These are phyloP conservation scores for Xylariaceae sp. DNA, from an alignment of 2,329 filamentous ascomycete genomes.

Conservation along the genomic window DNA sequence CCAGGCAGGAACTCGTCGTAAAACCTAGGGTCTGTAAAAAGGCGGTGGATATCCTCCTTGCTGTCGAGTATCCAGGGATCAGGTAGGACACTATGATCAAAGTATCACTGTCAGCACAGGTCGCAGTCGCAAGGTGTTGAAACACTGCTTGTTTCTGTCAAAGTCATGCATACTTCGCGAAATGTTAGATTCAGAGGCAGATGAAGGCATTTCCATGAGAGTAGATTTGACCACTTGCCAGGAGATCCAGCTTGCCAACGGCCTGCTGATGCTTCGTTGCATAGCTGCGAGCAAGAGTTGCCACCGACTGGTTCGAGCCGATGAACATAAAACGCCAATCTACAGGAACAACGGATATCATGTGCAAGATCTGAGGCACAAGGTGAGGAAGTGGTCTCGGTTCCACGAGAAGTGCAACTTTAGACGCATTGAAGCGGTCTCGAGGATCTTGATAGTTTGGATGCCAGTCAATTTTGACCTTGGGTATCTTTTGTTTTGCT, in stretches of 20 bases:
- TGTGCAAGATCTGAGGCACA: constrained; percentile 47
- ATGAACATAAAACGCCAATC: constrained; percentile 54
- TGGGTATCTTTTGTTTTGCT: constrained; percentile 34
- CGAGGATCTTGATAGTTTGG: constrained; percentile 25
- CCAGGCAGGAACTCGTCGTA: constrained; percentile 48
- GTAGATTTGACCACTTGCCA: constrained; percentile 17
- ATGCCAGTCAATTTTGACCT: constrained; percentile 34
- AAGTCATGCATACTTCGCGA: too few species aligned
- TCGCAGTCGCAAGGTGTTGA: too few species aligned
- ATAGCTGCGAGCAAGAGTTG: constrained; percentile 41
- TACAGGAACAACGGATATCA: constrained; percentile 48
- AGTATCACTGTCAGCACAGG: too few species aligned
- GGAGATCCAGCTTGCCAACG: constrained; percentile 49
- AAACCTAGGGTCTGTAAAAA: constrained; percentile 49
- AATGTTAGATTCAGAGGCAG: too few species aligned
- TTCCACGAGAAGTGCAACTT: constrained; percentile 51
- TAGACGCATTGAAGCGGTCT: constrained; percentile 43
- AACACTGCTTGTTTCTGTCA: too few species aligned
- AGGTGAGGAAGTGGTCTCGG: constrained; percentile 44
- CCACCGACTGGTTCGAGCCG: constrained; percentile 45
- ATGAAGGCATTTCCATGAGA: too few species aligned
- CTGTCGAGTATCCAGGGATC: constrained; percentile 42
- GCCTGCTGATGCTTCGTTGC: constrained; percentile 46
- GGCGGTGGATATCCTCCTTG: constrained; percentile 45
- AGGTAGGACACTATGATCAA: constrained; percentile 33